Percentiles rank a stretch among this genome's conserved stretches.
Conservation (phyloP, 2,329 filamentous ascomycete species). For the Eutypa lata region DNA sequence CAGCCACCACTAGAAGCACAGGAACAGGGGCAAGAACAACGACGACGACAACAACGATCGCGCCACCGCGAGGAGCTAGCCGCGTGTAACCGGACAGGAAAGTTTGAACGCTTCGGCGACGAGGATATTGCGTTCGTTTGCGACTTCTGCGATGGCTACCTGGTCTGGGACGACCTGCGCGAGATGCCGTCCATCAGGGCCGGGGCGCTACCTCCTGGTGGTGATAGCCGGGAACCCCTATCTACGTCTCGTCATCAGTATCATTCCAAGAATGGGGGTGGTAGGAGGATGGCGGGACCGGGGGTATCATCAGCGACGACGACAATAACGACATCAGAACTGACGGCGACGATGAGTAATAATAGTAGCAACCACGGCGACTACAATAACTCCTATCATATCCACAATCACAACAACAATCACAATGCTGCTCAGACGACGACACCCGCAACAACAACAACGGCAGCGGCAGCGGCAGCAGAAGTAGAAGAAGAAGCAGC, state of each 20-base stretch:
- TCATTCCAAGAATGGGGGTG: background rate
- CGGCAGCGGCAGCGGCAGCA: background rate
- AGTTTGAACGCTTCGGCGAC: slow-evolving; percentile 54
- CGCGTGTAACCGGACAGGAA: slow-evolving; percentile 50
- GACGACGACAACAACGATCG: slow-evolving; percentile 8
- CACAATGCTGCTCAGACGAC: too few relatives aligned
- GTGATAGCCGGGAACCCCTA: background rate
- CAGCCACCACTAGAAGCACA: too few relatives aligned
- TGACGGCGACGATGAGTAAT: background rate
- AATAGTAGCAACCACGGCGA: background rate
- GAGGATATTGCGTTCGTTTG: slow-evolving; percentile 56
- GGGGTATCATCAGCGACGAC: background rate
- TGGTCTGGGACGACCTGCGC: slow-evolving; percentile 56
- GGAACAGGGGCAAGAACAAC: too few relatives aligned
- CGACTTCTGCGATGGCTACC: slow-evolving; percentile 59
- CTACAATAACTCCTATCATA: background rate
- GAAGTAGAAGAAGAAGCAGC: slow-evolving; percentile 11
- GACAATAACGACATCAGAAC: background rate
- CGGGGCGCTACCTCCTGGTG: slow-evolving; percentile 21
- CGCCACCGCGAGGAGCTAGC: slow-evolving; percentile 44
- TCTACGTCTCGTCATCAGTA: slow-evolving; percentile 4
- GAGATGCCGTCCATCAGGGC: slow-evolving; percentile 47
- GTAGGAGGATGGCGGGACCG: background rate
- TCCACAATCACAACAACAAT: too few relatives aligned
- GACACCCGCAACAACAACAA: background rate